Evolutionary conservation across 2,329 filamentous ascomycete species (phyloP).

Genomic region (Berkeleyomyces basicola): DNA sequence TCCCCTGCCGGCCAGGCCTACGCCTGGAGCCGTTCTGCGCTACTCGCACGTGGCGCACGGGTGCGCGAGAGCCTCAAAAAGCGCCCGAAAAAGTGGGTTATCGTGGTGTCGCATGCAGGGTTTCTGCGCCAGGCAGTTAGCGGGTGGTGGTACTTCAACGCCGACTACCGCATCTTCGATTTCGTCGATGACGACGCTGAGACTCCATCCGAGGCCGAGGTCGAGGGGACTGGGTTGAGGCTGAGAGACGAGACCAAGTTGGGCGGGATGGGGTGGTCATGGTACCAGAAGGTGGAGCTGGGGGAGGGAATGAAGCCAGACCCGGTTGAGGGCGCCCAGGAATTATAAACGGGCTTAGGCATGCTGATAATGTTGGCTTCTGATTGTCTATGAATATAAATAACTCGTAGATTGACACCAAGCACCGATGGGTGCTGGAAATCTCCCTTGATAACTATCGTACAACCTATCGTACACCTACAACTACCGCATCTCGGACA

Average conservation of each 20-base stretch:
- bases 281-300: conserved; percentile 20
- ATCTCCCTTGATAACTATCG: conserved; percentile 10
- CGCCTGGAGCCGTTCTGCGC: conserved; percentile 33
- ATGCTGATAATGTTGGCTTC: not conserved
- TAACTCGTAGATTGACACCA: conserved; percentile 1
- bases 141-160: conserved; percentile 41
- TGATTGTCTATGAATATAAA: not conserved
- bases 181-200: conserved; percentile 22
- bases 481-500: not conserved
- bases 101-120: conserved; percentile 48
- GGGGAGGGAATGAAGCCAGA: conserved; percentile 7
- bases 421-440: not conserved
- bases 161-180: conserved; percentile 47
- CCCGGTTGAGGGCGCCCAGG: not conserved
- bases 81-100: conserved; percentile 42
- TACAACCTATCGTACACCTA: conserved; percentile 4
- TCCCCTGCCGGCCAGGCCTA: conserved; percentile 30
- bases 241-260: conserved; percentile 29
- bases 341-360: not conserved
- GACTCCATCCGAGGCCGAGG: conserved; percentile 7
- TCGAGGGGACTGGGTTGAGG: conserved; percentile 22
- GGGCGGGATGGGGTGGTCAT: conserved; percentile 24
- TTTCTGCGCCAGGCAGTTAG: conserved; percentile 43
- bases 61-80: conserved; percentile 32
- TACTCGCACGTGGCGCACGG: conserved; percentile 37